These are phyloP conservation scores for Sporopachydermia quercuum DNA, from an alignment of 805 yeast species.

Conservation along the genomic window DNA sequence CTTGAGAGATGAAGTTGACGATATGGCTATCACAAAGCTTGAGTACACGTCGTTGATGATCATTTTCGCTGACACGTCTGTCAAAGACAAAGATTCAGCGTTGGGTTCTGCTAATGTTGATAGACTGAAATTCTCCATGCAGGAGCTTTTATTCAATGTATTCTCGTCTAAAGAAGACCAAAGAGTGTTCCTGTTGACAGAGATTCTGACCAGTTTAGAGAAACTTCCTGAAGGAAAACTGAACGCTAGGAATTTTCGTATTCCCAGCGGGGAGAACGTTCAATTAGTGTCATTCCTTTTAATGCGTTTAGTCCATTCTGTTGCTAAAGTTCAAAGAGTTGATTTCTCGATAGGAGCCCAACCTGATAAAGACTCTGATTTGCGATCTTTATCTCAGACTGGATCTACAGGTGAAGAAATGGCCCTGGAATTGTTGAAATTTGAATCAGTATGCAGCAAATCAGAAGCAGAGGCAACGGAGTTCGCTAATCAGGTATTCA, in stretches of 20 bases:
- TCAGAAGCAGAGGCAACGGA: slow-evolving; percentile 2
- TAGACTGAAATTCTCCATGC: slow-evolving; percentile 14
- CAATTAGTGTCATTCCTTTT: slow-evolving; percentile 34
- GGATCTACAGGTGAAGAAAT: no score
- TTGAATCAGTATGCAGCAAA: neutral
- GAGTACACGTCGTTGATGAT: slow-evolving; percentile 34
- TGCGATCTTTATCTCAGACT: slow-evolving; percentile 2
- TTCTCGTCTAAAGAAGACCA: slow-evolving; percentile 27
- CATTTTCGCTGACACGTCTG: slow-evolving; percentile 24
- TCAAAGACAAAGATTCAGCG: slow-evolving; percentile 13
- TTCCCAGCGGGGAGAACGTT: slow-evolving; percentile 31
- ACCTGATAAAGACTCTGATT: slow-evolving; percentile 3
- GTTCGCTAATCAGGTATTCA: slow-evolving; percentile 2
- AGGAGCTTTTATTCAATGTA: slow-evolving; percentile 14
- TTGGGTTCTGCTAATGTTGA: slow-evolving; percentile 9
- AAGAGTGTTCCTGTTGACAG: slow-evolving; percentile 43
- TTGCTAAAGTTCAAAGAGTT: slow-evolving; percentile 13
- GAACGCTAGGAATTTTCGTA: slow-evolving; percentile 26
- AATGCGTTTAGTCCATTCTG: slow-evolving; percentile 27
- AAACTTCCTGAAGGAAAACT: slow-evolving; percentile 31
- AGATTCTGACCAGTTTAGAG: slow-evolving; percentile 37
- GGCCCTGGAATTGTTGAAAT: no score
- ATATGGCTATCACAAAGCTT: slow-evolving; percentile 37
- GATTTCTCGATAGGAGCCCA: slow-evolving; percentile 4
- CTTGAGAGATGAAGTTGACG: slow-evolving; percentile 26